Percentiles rank a stretch among this genome's conserved stretches.
These are phyloP conservation scores for Sedum album DNA, from an alignment of 164 flowering plant species.

Conservation along the genomic window DNA sequence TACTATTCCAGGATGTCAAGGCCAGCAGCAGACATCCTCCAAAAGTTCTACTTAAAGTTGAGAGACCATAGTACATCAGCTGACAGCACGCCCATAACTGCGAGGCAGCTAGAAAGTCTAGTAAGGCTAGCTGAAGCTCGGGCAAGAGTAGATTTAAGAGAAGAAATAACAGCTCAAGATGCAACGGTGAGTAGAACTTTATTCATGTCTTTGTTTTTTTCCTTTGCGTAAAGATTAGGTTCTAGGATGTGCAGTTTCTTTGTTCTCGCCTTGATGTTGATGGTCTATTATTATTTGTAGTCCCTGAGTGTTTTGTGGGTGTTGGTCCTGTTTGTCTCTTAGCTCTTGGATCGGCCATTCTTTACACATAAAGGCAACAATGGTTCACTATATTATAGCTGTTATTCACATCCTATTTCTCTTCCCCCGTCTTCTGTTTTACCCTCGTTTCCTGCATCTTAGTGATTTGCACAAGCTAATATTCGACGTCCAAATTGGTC, in stretches of 20 bases:
- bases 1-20: conserved; percentile 60
- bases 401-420: too few relatives aligned
- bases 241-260: background rate
- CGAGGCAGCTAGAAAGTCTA: conserved; percentile 93
- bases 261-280: too few relatives aligned
- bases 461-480: background rate
- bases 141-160: conserved; percentile 85
- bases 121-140: conserved; percentile 96
- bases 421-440: too few relatives aligned
- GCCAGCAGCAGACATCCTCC: conserved; percentile 86
- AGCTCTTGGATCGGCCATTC: too few relatives aligned
- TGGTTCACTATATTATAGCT: too few relatives aligned
- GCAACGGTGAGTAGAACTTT: conserved; percentile 48
- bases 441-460: too few relatives aligned
- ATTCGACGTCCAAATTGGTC: background rate
- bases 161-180: conserved; percentile 90
- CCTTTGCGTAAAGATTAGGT: background rate
- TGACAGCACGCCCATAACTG: conserved; percentile 96
- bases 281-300: too few relatives aligned
- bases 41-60: conserved; percentile 71
- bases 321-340: too few relatives aligned
- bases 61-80: conserved; percentile 81
- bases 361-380: too few relatives aligned
- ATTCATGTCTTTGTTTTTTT: background rate
- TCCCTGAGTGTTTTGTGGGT: too few relatives aligned